Evolutionary conservation across 2,329 filamentous ascomycete species (phyloP).

Genomic region (Paecilomyces dactylethromorphus): DNA sequence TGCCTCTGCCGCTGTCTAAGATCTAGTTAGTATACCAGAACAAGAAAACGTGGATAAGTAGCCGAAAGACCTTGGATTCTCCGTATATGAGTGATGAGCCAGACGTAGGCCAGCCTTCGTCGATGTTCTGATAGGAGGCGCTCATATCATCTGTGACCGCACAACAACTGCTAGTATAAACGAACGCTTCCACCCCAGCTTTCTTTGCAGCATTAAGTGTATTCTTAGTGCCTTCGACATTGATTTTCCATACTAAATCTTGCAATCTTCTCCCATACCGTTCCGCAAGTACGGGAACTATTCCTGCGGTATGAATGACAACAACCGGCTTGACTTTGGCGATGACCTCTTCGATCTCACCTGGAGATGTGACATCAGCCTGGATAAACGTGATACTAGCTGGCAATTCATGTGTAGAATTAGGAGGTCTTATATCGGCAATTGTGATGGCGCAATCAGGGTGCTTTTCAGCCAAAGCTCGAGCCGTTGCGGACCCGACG

Average conservation of each 20-base stretch:
- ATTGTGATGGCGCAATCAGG: slow-evolving; percentile 29
- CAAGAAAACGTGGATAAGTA: background rate
- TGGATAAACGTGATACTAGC: slow-evolving; percentile 17
- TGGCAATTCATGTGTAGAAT: slow-evolving; percentile 20
- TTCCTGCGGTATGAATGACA: slow-evolving; percentile 49
- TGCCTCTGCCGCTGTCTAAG: slow-evolving; percentile 35
- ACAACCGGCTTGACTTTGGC: slow-evolving; percentile 37
- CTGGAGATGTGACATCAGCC: slow-evolving; percentile 26
- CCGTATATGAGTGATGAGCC: slow-evolving; percentile 35
- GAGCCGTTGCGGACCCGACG: slow-evolving; percentile 31
- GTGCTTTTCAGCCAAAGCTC: slow-evolving; percentile 30
- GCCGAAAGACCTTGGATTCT: slow-evolving; percentile 32
- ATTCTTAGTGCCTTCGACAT: slow-evolving; percentile 50
- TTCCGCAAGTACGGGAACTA: slow-evolving; percentile 34
- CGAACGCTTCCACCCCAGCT: slow-evolving; percentile 42
- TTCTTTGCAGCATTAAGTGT: slow-evolving; percentile 42
- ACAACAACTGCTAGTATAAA: slow-evolving; percentile 53
- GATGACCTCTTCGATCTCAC: slow-evolving; percentile 28
- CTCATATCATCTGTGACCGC: slow-evolving; percentile 47
- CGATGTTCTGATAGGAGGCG: slow-evolving; percentile 29
- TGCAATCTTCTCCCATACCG: slow-evolving; percentile 29
- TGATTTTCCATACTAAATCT: slow-evolving; percentile 42
- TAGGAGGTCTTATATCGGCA: slow-evolving; percentile 27
- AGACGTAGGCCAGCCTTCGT: slow-evolving; percentile 34
- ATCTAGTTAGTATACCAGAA: background rate